Conservation (phyloP, 495 filamentous ascomycete species). For the Paragyromitra xinjiangensis region DNA sequence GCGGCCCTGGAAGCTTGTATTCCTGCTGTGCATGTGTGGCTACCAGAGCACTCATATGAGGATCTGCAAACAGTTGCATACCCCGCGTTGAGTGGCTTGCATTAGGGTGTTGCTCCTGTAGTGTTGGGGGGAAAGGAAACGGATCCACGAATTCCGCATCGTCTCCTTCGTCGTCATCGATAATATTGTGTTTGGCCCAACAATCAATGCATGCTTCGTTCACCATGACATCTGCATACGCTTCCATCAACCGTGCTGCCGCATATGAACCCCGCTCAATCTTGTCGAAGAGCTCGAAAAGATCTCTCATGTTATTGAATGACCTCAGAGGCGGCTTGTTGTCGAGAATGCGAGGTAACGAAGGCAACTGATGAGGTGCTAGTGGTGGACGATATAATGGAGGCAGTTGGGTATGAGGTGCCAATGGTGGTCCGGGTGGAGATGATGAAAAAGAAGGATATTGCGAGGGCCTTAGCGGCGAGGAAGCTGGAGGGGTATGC, state of each 20-base stretch:
- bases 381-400: conserved; percentile 2
- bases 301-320: conserved; percentile 29
- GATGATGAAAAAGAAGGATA: not conserved
- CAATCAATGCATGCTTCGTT: conserved; percentile 38
- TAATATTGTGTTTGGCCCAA: conserved; percentile 22
- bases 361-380: conserved; percentile 4
- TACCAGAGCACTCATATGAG: not conserved
- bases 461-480: not conserved
- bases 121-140: not conserved
- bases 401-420: not conserved
- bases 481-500: not conserved
- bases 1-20: not conserved
- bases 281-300: conserved; percentile 41
- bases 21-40: not conserved
- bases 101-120: not conserved
- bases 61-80: not conserved
- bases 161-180: conserved; percentile 14
- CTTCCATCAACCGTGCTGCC: conserved; percentile 37
- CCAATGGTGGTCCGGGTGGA: not conserved
- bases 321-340: conserved; percentile 15
- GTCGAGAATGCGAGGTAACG: not conserved
- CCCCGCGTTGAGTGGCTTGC: not conserved
- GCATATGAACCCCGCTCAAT: conserved; percentile 36
- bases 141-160: conserved; percentile 20
- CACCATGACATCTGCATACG: conserved; percentile 33